Evolutionary conservation across 2,329 filamentous ascomycete genomes (phyloP).

Genomic region (Epichloe festucae): DNA sequence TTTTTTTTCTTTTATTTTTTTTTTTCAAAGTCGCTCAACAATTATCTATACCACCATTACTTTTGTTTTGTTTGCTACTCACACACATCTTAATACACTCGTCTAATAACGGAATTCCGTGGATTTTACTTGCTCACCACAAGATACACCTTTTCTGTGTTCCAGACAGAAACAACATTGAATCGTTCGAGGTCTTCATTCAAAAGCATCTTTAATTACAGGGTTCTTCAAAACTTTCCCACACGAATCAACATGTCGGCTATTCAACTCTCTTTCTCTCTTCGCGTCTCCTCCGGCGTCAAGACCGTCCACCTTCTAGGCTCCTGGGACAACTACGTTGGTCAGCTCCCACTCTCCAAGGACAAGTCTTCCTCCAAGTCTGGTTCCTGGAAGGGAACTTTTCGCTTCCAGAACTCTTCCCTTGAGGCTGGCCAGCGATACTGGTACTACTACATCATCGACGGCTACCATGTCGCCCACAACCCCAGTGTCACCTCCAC

Average conservation of each 20-base stretch:
- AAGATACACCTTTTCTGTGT: not conserved
- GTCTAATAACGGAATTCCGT: conserved; percentile 33
- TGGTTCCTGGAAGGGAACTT: conserved; percentile 89
- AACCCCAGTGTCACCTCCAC: conserved; percentile 83
- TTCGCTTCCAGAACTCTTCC: conserved; percentile 82
- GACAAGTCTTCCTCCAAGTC: conserved; percentile 72
- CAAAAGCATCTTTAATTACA: not conserved
- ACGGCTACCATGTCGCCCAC: conserved; percentile 96
- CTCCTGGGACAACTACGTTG: conserved; percentile 95
- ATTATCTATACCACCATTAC: conserved; percentile 9
- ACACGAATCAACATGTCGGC: conserved; percentile 58
- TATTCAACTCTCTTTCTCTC: conserved; percentile 88
- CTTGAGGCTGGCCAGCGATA: conserved; percentile 84
- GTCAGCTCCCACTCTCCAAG: conserved; percentile 88
- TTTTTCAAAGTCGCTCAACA: conserved; percentile 5
- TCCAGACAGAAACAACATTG: conserved; percentile 3
- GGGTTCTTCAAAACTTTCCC: not conserved
- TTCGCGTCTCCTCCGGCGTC: conserved; percentile 90
- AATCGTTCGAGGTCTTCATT: conserved; percentile 18
- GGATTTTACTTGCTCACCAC: conserved; percentile 44
- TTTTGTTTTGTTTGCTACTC: conserved; percentile 2
- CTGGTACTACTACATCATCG: conserved; percentile 99
- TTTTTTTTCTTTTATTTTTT: not conserved
- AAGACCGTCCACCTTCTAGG: conserved; percentile 96
- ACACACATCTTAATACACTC: conserved; percentile 19